These are phyloP conservation scores for Pleurotus cornucopiae DNA, from an alignment of 768 basidiomycete genomes.

Conservation along the genomic window DNA sequence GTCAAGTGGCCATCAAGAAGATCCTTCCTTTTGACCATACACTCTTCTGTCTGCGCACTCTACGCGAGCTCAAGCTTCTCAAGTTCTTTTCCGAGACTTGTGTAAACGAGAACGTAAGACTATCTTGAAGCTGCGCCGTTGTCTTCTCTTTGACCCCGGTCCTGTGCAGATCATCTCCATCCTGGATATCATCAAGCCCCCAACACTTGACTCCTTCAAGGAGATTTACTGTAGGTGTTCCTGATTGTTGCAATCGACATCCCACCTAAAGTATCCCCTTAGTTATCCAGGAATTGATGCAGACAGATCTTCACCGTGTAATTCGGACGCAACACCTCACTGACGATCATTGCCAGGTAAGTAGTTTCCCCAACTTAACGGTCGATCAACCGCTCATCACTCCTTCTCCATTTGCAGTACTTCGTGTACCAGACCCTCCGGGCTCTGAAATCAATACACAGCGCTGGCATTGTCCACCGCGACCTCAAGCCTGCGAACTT, in stretches of 20 bases:
- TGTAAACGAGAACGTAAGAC: slow-evolving; percentile 72
- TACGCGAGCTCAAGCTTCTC: slow-evolving; percentile 88
- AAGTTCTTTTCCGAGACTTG: slow-evolving; percentile 80
- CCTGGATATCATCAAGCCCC: slow-evolving; percentile 84
- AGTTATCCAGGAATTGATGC: slow-evolving; percentile 88
- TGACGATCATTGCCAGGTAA: slow-evolving; percentile 84
- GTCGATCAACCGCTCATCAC: slow-evolving; percentile 42
- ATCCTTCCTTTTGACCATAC: slow-evolving; percentile 94
- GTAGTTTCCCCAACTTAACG: slow-evolving; percentile 18
- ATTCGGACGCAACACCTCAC: slow-evolving; percentile 87
- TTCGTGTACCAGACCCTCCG: slow-evolving; percentile 83
- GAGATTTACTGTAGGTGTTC: slow-evolving; percentile 73
- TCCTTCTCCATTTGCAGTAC: slow-evolving; percentile 37
- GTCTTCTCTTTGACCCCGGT: background rate
- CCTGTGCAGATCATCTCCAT: slow-evolving; percentile 78
- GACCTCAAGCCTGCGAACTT: slow-evolving; percentile 87
- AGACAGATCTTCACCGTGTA: slow-evolving; percentile 87
- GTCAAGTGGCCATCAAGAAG: slow-evolving; percentile 93
- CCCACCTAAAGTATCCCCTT: slow-evolving; percentile 7
- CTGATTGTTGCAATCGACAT: background rate
- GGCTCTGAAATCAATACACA: slow-evolving; percentile 86
- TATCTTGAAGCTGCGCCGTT: too few species aligned
- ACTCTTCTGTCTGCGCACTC: slow-evolving; percentile 83
- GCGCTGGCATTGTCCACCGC: slow-evolving; percentile 75
- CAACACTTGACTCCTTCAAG: slow-evolving; percentile 69